Percentiles rank a stretch among this genome's conserved stretches.
Conservation (phyloP, 2,329 filamentous ascomycete genomes). For the Samsoniella hepiali region DNA sequence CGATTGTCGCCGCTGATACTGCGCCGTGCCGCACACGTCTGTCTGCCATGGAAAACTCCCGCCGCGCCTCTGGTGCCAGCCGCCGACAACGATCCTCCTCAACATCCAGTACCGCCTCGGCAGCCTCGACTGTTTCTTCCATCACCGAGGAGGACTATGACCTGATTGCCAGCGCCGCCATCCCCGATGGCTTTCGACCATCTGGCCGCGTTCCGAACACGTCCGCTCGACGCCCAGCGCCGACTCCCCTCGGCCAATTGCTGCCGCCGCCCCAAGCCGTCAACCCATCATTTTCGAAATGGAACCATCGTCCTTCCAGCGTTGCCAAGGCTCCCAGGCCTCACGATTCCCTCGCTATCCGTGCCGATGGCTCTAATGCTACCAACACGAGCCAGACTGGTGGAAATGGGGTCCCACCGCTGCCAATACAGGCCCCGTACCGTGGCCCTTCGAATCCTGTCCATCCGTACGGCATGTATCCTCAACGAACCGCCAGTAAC, state of each 20-base stretch:
- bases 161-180: constrained; percentile 45
- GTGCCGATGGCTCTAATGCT: constrained; percentile 46
- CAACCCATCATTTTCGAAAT: constrained; percentile 26
- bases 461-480: constrained; percentile 82
- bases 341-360: constrained; percentile 49
- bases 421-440: constrained; percentile 60
- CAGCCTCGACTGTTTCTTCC: constrained; percentile 14
- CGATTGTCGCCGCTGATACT: not conserved
- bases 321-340: constrained; percentile 51
- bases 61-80: constrained; percentile 12
- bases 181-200: constrained; percentile 53
- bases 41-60: constrained; percentile 17
- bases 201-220: not conserved
- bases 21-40: not conserved
- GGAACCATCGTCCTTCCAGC: constrained; percentile 48
- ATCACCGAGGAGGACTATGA: constrained; percentile 47
- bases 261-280: constrained; percentile 22
- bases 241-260: constrained; percentile 19
- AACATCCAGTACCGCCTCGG: constrained; percentile 5
- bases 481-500: constrained; percentile 67
- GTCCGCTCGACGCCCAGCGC: constrained; percentile 3
- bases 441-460: constrained; percentile 70
- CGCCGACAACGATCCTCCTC: constrained; percentile 15
- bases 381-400: constrained; percentile 31
- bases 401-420: constrained; percentile 33